Evolutionary conservation across 768 basidiomycete genomes (phyloP).

Genomic region (Tylopilus rubrobrunneus): DNA sequence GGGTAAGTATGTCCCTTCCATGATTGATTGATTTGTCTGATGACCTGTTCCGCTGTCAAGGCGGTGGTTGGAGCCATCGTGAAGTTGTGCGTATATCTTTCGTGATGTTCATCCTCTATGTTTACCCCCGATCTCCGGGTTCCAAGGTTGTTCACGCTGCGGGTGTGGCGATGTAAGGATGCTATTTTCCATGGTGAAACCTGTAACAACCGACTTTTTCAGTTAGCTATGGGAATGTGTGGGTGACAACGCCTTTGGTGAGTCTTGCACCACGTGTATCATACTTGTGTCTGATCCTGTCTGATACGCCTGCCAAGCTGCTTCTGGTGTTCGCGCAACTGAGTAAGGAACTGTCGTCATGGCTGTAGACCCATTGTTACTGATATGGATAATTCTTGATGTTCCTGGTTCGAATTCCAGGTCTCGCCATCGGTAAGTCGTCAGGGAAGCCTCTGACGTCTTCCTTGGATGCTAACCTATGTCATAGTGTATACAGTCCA

Average conservation of each 20-base stretch:
- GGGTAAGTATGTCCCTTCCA: slow-evolving; percentile 23
- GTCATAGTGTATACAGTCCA: slow-evolving; percentile 41
- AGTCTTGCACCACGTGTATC: slow-evolving; percentile 11
- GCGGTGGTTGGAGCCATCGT: slow-evolving; percentile 54
- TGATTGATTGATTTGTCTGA: slow-evolving; percentile 1
- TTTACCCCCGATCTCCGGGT: neutral
- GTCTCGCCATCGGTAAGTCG: slow-evolving; percentile 37
- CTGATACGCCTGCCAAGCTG: slow-evolving; percentile 30
- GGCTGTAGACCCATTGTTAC: neutral
- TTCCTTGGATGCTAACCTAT: neutral
- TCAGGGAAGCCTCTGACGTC: neutral
- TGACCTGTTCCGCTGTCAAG: slow-evolving; percentile 25
- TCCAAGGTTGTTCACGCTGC: slow-evolving; percentile 50
- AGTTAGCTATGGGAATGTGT: slow-evolving; percentile 56
- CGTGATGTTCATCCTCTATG: neutral
- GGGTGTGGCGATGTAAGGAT: slow-evolving; percentile 57
- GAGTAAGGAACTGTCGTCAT: slow-evolving; percentile 30
- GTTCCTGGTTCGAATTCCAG: slow-evolving; percentile 15
- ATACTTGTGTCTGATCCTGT: neutral
- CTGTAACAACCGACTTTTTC: neutral
- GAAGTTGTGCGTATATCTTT: slow-evolving; percentile 41
- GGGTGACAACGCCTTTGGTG: slow-evolving; percentile 45
- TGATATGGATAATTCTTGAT: neutral
- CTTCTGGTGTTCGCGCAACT: slow-evolving; percentile 48
- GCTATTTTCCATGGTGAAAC: slow-evolving; percentile 6